phyloP scores from a whole-genome alignment of 495 filamentous ascomycete genomes.

The Penicillium tannophilum region DNA sequence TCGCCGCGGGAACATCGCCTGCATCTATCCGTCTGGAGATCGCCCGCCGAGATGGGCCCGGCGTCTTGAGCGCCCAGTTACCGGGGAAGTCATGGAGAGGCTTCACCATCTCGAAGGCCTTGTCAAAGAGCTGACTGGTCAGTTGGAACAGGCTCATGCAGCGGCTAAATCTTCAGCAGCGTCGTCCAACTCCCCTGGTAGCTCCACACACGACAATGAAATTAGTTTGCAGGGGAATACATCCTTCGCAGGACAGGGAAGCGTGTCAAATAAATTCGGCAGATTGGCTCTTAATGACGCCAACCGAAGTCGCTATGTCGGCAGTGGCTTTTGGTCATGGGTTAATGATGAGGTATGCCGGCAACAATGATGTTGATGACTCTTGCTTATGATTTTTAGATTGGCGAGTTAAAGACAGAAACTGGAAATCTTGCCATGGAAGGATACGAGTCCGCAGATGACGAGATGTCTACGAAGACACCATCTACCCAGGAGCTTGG shows the following conservation, averaged over 20 bases:
- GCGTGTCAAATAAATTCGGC: conserved; percentile 40
- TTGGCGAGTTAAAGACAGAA: conserved; percentile 47
- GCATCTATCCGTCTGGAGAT: conserved; percentile 51
- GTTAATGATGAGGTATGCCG: conserved; percentile 54
- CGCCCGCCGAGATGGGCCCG: conserved; percentile 55
- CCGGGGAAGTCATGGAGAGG: conserved; percentile 53
- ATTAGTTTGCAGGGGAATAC: background rate
- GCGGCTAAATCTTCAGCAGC: conserved; percentile 17
- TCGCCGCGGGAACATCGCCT: conserved; percentile 60
- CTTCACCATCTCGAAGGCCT: conserved; percentile 55
- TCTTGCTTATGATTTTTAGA: conserved; percentile 23
- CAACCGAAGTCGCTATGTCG: conserved; percentile 48
- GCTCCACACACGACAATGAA: conserved; percentile 12
- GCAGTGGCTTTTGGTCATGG: conserved; percentile 55
- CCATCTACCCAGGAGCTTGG: conserved; percentile 42
- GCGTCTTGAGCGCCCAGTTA: conserved; percentile 40
- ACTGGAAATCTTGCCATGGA: conserved; percentile 28
- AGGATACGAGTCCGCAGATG: conserved; percentile 44
- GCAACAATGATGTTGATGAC: background rate
- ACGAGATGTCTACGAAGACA: conserved; percentile 25
- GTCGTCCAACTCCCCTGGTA: conserved; percentile 23
- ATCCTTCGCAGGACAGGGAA: conserved; percentile 9
- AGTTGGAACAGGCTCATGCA: conserved; percentile 48
- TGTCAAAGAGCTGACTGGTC: conserved; percentile 56
- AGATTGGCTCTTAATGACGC: conserved; percentile 45